Base-by-base conservation (phyloP, 164 flowering plant genomes). In the Vitis labrusca region DNA sequence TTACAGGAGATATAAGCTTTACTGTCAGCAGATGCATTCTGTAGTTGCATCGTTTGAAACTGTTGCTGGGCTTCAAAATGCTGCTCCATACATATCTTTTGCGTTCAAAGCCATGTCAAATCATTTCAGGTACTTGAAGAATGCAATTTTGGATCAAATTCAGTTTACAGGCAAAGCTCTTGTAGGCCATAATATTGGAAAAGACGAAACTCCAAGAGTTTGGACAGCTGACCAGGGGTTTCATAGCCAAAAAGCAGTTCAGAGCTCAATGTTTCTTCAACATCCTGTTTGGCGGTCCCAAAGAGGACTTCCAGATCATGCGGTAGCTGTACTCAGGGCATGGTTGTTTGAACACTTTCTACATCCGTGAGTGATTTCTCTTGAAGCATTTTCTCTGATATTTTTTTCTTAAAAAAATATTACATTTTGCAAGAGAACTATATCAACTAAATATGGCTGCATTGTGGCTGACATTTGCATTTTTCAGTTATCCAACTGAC, bases 301-400 rank as follows among this genome's bases (percentile, higher is more conserved):
- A 49, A 65, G 80, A 50, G 83, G 80, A 16, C 76, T 80, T 16
- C 83, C 83, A 3, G 80, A 73, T 48, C 71, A 48, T 37, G 80
- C 83, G 8, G 80, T 80, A 1, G 50, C 72, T 59, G 74, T 77
- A 65, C 78, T 80, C 12, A 71, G 66, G 59, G 16, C 73, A 3
- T 80, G 83, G 80, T 56, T 80, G 17, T 80, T 77, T 27, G 78
- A 80, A 50, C 78, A 80, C 65, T 80, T 80, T 52, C 70, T 80
- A 27, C 80, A 80, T 59, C 83, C 80, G 80, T 80, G 15, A 71
- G 83, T 67, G 61, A 2, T 12, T 30, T 12, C 27, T n/a, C 53
- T 44, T 37, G 2, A 57, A 57, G 27, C 56, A 53, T 53, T 53
- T 53, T 53, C 56, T 53, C 5, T 56, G 27, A 16, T n/a, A 19